Evolutionary conservation across 2,329 filamentous ascomycete genomes (phyloP).

Genomic region (Verticillium albo-atrum): DNA sequence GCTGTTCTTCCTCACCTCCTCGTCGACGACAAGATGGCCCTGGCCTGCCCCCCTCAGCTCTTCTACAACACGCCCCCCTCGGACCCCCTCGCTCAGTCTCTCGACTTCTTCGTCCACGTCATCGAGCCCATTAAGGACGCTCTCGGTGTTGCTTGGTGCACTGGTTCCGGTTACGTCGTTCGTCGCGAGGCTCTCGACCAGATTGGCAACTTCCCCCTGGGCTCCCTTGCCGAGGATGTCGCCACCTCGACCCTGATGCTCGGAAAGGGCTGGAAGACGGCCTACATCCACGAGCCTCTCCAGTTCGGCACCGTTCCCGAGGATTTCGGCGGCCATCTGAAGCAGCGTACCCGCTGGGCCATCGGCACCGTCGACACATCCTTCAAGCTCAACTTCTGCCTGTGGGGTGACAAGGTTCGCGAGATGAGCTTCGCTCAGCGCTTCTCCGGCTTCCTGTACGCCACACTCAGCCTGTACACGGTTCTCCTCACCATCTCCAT

Average conservation of each 20-base stretch:
- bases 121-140: constrained; percentile 46
- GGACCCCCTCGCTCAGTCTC: constrained; percentile 54
- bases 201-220: constrained; percentile 58
- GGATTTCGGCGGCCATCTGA: constrained; percentile 49
- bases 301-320: constrained; percentile 58
- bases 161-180: constrained; percentile 58
- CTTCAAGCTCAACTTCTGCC: constrained; percentile 55
- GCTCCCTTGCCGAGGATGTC: constrained; percentile 57
- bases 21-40: constrained; percentile 50
- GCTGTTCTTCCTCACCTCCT: constrained; percentile 55
- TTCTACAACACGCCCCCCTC: constrained; percentile 59
- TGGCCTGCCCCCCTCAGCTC: constrained; percentile 57
- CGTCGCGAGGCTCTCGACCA: constrained; percentile 55
- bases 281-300: constrained; percentile 53
- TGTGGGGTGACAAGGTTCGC: constrained; percentile 47
- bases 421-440: constrained; percentile 53
- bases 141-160: constrained; percentile 57
- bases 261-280: constrained; percentile 58
- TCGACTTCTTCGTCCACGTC: constrained; percentile 54
- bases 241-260: constrained; percentile 55
- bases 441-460: constrained; percentile 55
- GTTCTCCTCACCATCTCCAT: constrained; percentile 49
- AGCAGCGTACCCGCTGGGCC: constrained; percentile 53
- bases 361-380: constrained; percentile 55
- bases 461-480: constrained; percentile 50